Evolutionary conservation across 768 basidiomycete species (phyloP).

Genomic region (Cubamyces sp.): DNA sequence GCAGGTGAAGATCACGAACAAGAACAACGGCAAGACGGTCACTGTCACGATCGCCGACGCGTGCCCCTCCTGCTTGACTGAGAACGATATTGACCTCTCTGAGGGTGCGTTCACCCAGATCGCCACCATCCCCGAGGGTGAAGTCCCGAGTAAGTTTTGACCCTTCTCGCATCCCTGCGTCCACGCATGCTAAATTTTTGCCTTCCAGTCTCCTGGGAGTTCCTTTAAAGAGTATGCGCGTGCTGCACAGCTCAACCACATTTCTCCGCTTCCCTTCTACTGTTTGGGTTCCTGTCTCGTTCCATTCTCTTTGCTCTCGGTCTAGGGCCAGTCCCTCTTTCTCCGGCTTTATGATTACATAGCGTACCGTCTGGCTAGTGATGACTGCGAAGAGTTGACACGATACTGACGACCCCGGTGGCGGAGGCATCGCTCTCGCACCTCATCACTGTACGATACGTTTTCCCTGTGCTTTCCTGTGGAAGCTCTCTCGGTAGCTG

Average conservation of each 20-base stretch:
- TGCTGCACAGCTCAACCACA: background rate
- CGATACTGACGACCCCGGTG: constrained; percentile 50
- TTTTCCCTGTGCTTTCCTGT: constrained; percentile 18
- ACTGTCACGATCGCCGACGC: constrained; percentile 60
- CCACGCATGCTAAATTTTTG: background rate
- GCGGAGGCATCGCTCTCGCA: constrained; percentile 36
- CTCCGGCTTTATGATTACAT: constrained; percentile 2
- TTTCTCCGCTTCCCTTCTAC: background rate
- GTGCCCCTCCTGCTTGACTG: constrained; percentile 76
- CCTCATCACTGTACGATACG: constrained; percentile 22
- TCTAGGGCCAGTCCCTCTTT: constrained; percentile 18
- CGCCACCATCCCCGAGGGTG: constrained; percentile 52
- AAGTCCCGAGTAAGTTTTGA: constrained; percentile 55
- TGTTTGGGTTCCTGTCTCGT: constrained; percentile 5
- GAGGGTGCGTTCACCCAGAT: constrained; percentile 65
- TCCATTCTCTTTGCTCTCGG: constrained; percentile 9
- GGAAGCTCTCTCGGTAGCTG: constrained; percentile 12
- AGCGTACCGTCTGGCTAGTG: constrained; percentile 26
- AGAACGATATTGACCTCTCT: constrained; percentile 78
- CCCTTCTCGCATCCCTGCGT: background rate
- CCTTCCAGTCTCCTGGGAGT: constrained; percentile 38
- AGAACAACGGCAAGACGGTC: constrained; percentile 57
- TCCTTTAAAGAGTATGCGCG: constrained; percentile 18
- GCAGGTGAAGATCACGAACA: constrained; percentile 66
- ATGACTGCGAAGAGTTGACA: constrained; percentile 34